Percentiles rank a stretch among this genome's conserved stretches.
phyloP scores from a whole-genome alignment of 2,329 filamentous ascomycete genomes.

The Claviceps africana region DNA sequence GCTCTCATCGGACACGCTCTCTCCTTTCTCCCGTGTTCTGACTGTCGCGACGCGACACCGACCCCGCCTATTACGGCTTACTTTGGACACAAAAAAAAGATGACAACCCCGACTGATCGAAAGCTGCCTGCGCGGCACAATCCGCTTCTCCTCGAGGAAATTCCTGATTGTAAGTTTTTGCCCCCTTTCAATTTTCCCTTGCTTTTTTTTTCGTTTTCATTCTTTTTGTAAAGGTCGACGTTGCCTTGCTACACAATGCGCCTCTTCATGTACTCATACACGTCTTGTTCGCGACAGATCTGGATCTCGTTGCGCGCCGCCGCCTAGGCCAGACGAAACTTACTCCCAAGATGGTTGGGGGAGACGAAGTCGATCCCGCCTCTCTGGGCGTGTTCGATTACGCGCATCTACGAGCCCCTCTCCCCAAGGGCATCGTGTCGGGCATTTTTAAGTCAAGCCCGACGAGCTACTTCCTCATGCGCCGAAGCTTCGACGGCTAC shows the following conservation, averaged over 20 bases:
- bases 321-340: slow-evolving; percentile 88
- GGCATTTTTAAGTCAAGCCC: slow-evolving; percentile 86
- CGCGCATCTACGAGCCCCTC: slow-evolving; percentile 79
- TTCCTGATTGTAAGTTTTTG: slow-evolving; percentile 44
- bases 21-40: background rate
- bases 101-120: slow-evolving; percentile 24
- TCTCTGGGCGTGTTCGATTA: slow-evolving; percentile 85
- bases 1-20: background rate
- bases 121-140: slow-evolving; percentile 49
- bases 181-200: background rate
- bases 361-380: slow-evolving; percentile 58
- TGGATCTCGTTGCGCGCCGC: slow-evolving; percentile 66
- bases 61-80: background rate
- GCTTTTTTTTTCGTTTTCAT: background rate
- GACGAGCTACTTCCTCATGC: slow-evolving; percentile 94
- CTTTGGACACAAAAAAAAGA: slow-evolving; percentile 9
- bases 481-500: slow-evolving; percentile 71
- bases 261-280: background rate
- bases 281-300: slow-evolving; percentile 31
- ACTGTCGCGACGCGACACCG: slow-evolving; percentile 2
- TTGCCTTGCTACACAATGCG: background rate
- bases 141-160: slow-evolving; percentile 49
- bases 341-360: slow-evolving; percentile 62
- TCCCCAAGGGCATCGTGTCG: slow-evolving; percentile 81
- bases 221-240: background rate